These are phyloP conservation scores for Scenedesmus sp. DNA, from an alignment of 163 green algal genomes.

Conservation along the genomic window DNA sequence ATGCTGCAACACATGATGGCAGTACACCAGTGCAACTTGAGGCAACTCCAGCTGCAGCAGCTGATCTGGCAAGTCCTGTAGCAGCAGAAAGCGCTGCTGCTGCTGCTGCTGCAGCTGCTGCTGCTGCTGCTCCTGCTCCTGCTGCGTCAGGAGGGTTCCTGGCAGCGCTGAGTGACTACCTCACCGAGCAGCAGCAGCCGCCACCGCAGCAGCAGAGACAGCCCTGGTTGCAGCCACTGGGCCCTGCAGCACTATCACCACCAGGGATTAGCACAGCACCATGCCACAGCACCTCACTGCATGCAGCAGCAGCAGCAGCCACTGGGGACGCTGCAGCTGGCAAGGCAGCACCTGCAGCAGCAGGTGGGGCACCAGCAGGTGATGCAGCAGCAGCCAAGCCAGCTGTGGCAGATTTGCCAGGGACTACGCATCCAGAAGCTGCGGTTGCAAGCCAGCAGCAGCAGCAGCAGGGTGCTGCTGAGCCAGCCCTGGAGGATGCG, in stretches of 20 bases:
- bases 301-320: background rate
- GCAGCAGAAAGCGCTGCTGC: background rate
- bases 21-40: background rate
- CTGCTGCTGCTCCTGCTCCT: background rate
- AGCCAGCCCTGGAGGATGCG: too few species aligned
- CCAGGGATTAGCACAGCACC: background rate
- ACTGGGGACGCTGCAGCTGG: background rate
- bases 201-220: background rate
- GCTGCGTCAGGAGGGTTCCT: background rate
- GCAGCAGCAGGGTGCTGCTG: background rate
- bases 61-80: background rate
- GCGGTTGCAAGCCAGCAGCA: slow-evolving; percentile 4
- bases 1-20: background rate
- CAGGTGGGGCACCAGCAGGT: background rate
- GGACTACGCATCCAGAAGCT: too few species aligned
- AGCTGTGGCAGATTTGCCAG: background rate
- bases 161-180: background rate
- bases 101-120: background rate
- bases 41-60: slow-evolving; percentile 35
- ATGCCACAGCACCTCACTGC: background rate
- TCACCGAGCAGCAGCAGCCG: slow-evolving; percentile 34
- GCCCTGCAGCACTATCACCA: background rate
- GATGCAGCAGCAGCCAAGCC: slow-evolving; percentile 16
- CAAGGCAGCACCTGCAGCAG: background rate
- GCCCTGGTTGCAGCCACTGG: background rate